Base-by-base conservation (phyloP, 345 rosid genomes). In the Acer negundo region DNA sequence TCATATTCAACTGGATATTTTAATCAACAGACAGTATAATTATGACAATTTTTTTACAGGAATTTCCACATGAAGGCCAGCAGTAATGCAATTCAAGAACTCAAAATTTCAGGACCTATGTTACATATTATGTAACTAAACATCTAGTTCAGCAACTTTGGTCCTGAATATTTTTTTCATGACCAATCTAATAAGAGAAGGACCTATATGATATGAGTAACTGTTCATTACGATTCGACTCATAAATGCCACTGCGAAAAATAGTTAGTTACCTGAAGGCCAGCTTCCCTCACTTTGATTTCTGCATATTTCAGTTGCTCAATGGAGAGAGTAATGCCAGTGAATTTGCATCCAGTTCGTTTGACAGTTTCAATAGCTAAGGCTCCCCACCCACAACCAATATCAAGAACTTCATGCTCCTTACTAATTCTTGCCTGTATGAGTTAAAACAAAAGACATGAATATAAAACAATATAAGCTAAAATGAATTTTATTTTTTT, bases 301-400 rank as follows among this genome's bases (percentile, higher is more conserved):
- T 92, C 90, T 13, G 94, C 97, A 79, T 79, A 91, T 62, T 84
- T 90, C 49, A 92, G 86, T 31, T 93, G 98, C 82, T 93, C 93
- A 58, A 85, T 82, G 3, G 98, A 95, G 6, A 95, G 76, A 10
- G 97, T 92, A 71, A 95, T 90, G 72, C 98, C 98, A 0, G 97
- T 93, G 80, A 93, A 93, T 79, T 75, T 89, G 85, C 99, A 95
- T 75, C 97, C 95, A 12, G 97, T 95, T 86, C 85, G 84, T 86
- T 80, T 88, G 68, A 95, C 99, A 62, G 89, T 86, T 85, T 95
- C 95, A 40, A 95, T 87, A 35, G 97, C 99, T 26, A 93, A 86
- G 64, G 92, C 80, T 77, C 99, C 99, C 99, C 99, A 95, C 31
- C 99, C 99, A 31, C 89, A 90, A 20, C 99, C 99, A 51, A 95